Evolutionary conservation across 148 eudicot species (phyloP), one percentile per base, ranked within the genome.

Genomic region (Chenopodium formosanum): DNA sequence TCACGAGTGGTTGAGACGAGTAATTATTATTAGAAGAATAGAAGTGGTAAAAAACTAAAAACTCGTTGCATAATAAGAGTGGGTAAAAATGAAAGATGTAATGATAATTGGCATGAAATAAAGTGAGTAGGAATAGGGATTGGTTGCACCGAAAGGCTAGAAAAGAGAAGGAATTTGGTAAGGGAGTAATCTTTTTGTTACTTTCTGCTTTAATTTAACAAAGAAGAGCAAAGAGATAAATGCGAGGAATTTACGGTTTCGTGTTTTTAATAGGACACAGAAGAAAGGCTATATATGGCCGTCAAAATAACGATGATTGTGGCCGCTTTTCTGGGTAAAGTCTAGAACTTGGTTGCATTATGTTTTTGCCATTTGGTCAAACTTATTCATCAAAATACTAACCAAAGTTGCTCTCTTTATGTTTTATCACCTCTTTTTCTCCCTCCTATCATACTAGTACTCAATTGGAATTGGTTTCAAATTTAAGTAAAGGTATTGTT

Each of bases 131-230:
- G 69, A 34, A 32, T 34, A 40, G 66, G 56, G 22, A 80, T 71
- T 80, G 70, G 76, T 25, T 71, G 82, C 82, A 80, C 82, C 82
- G 82, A 80, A 80, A 80, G 82, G 68, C 69, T 32, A 73, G 65
- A 80, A 72, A 56, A 47, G 74, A 37, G 37, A 25, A n/a, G 76
- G 56, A 25, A 20, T 56, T 80, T 72, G 53, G 69, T 40, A 23
- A 20, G 76, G 23, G n/a, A 16, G 37, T 7, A 48, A 37, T 14
- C n/a, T 56, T 70, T 56, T 56, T 70, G 76, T 80, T 53, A 64
- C 32, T 80, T 56, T 70, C 40, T 70, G 69, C 76, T 72, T 80
- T 70, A 71, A 56, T 40, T 40, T 40, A 40, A 50, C 11, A 32
- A n/a, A 69, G 29, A 79, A 79, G 48, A 66, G 62, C 5, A 11